Conservation (phyloP, 495 filamentous ascomycete genomes). For the Neurospora hispaniola region DNA sequence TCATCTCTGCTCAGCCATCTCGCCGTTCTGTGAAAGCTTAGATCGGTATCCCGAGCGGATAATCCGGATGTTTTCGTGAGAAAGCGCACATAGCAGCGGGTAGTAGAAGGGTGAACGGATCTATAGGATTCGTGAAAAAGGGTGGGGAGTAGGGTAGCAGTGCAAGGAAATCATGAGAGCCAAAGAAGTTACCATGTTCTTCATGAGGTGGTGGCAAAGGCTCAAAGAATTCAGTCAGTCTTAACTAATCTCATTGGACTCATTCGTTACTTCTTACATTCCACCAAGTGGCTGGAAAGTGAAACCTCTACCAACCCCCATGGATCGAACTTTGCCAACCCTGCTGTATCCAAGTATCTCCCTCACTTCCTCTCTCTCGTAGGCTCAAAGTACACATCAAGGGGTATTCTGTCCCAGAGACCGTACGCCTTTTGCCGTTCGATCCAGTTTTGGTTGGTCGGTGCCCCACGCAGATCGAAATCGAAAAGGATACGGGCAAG, state of each 20-base stretch:
- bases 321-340: background rate
- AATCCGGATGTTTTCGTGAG: background rate
- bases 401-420: constrained; percentile 28
- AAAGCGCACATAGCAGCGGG: background rate
- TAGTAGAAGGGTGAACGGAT: background rate
- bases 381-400: constrained; percentile 22
- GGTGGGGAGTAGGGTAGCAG: background rate
- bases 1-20: background rate
- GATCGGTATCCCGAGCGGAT: background rate
- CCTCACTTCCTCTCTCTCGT: constrained; percentile 1
- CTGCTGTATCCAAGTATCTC: background rate
- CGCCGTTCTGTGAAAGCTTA: background rate
- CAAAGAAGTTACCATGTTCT: background rate
- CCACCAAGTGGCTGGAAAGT: background rate
- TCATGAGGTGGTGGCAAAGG: background rate
- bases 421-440: constrained; percentile 16
- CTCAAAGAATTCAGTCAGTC: background rate
- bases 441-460: constrained; percentile 21
- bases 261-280: background rate
- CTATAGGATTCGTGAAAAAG: background rate
- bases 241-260: background rate
- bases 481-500: constrained; percentile 28
- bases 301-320: background rate
- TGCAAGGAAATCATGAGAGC: background rate
- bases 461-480: constrained; percentile 25